These are phyloP conservation scores for Teunomyces kruisii DNA, from an alignment of 805 yeast species.

Conservation along the genomic window DNA sequence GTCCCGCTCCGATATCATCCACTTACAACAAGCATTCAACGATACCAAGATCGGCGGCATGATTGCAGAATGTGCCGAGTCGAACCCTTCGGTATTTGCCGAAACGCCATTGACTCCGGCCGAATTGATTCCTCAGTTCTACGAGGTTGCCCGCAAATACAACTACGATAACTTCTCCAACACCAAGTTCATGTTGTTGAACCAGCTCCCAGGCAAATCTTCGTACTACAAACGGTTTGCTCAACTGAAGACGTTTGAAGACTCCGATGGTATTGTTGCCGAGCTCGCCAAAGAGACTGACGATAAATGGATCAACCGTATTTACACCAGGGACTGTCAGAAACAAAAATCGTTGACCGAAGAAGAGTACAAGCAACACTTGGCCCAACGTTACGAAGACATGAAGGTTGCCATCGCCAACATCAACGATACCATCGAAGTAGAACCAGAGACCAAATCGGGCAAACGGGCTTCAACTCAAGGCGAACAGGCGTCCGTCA, in stretches of 20 bases:
- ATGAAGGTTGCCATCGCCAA: constrained; percentile 7
- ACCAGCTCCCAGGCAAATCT: constrained; percentile 77
- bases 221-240: constrained; percentile 57
- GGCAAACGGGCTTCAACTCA: neutral
- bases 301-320: constrained; percentile 14
- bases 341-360: constrained; percentile 25
- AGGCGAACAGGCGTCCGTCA: neutral
- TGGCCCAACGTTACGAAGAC: constrained; percentile 7
- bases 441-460: neutral
- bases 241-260: constrained; percentile 54
- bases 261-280: constrained; percentile 38
- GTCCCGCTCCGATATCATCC: constrained; percentile 51
- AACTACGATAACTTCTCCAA: constrained; percentile 60
- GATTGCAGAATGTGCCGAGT: constrained; percentile 91
- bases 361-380: constrained; percentile 13
- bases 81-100: constrained; percentile 76
- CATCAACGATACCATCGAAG: constrained; percentile 1
- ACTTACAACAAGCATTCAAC: constrained; percentile 52
- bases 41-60: constrained; percentile 73
- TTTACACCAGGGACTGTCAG: constrained; percentile 31
- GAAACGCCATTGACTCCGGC: constrained; percentile 51
- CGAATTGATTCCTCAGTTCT: constrained; percentile 53
- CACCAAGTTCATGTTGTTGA: constrained; percentile 76
- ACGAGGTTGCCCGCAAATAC: constrained; percentile 50
- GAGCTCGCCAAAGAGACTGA: constrained; percentile 39